Percentiles rank a stretch among this genome's conserved stretches.
Evolutionary conservation across 495 filamentous ascomycete species (phyloP).

Genomic region (Penicillium cosmopolitanum): DNA sequence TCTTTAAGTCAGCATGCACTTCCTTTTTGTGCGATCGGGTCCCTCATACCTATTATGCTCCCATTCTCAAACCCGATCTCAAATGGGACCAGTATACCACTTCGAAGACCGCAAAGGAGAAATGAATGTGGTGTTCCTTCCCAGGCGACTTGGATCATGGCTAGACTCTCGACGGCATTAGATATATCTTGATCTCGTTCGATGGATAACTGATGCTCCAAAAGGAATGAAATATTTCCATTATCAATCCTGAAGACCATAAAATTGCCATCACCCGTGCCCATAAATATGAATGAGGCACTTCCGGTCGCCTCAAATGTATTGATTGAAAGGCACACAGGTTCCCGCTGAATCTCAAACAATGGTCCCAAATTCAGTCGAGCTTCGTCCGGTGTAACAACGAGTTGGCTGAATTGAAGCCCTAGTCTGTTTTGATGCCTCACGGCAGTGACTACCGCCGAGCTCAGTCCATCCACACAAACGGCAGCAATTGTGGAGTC

Average conservation of each 20-base stretch:
- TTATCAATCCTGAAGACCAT: constrained; percentile 32
- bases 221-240: constrained; percentile 21
- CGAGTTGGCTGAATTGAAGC: constrained; percentile 30
- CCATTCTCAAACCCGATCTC: constrained; percentile 24
- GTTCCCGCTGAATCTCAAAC: constrained; percentile 34
- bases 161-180: constrained; percentile 45
- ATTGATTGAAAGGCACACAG: constrained; percentile 42
- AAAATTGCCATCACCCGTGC: constrained; percentile 41
- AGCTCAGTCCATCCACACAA: constrained; percentile 32
- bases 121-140: constrained; percentile 18
- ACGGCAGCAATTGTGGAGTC: constrained; percentile 32
- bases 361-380: constrained; percentile 22
- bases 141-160: constrained; percentile 19
- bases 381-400: constrained; percentile 11
- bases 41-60: constrained; percentile 29
- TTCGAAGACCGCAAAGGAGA: constrained; percentile 48
- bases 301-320: constrained; percentile 20
- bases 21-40: neutral
- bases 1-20: neutral
- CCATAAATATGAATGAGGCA: constrained; percentile 38
- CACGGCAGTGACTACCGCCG: constrained; percentile 32
- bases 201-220: constrained; percentile 20
- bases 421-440: constrained; percentile 26
- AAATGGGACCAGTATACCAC: constrained; percentile 47
- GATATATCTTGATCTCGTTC: constrained; percentile 33